Evolutionary conservation across 2,329 filamentous ascomycete genomes (phyloP), one percentile per base, ranked within the genome.

Genomic region (Trichoderma guizhouense): DNA sequence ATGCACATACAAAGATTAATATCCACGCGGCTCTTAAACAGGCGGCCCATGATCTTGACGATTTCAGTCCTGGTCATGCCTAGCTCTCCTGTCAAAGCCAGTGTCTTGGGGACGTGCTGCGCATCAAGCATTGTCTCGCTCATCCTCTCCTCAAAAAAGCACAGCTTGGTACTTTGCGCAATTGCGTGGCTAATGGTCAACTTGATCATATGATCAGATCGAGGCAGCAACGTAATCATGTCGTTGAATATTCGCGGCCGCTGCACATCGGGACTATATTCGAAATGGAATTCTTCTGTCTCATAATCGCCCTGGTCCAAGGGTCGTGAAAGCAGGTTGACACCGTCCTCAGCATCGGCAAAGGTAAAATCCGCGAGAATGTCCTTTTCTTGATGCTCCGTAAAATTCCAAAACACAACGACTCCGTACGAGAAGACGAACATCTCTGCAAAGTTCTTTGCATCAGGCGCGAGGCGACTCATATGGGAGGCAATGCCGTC

Each of bases 391-490:
- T 99, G 96, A 75, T 92, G 89, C 81, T 97, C 95, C 12, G 93
- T 95, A 77, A 99, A 98, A 81, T 99, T 99, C 96, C 96, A 99
- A 80, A 99, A 97, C 6, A 99, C 96, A 0, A 96, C 95, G 0
- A 99, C 95, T 24, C 96, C 96, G 79, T 99, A 99, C 18, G 93
- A 95, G 81, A 97, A 98, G 76, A 99, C 92, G 79, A 97, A 98
- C 89, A 98, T 93, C 82, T 99, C 96, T 55, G 93, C 95, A 79
- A 97, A 94, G 71, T 91, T 88, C 78, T 95, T 91, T 43, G 91
- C 89, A 78, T 94, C 90, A 7, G 92, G 88, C 1, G 88, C 88
- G 28, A 93, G 86, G 32, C 89, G 87, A 79, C 88, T 86, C 74
- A 87, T 83, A 28, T 88, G 83, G 78, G 86, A 85, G 78, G 86